A percentile compares a stretch with the other conserved stretches of the same genome.
These are phyloP conservation scores for Neotropicomus parvogracilis DNA, from an alignment of 1,284 basidiomycete genomes.

Conservation along the genomic window DNA sequence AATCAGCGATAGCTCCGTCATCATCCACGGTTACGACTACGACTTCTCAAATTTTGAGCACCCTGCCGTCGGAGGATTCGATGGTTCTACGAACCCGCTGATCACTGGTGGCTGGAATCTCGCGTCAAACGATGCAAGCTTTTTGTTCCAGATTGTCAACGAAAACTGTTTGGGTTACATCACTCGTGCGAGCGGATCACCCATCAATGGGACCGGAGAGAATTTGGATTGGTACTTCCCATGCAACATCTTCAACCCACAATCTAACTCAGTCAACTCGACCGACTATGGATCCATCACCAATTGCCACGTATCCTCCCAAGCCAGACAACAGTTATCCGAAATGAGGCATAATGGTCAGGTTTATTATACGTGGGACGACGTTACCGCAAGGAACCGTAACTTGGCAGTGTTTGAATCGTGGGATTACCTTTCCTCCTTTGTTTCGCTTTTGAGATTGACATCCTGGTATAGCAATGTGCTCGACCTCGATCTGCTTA, in stretches of 20 bases:
- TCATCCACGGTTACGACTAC: constrained; percentile 93
- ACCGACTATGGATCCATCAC: constrained; percentile 63
- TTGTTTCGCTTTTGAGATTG: constrained; percentile 8
- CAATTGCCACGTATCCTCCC: constrained; percentile 70
- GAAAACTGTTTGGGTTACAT: constrained; percentile 78
- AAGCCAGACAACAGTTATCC: constrained; percentile 50
- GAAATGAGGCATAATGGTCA: constrained; percentile 65
- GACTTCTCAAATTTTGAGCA: constrained; percentile 87
- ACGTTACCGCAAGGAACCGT: constrained; percentile 64
- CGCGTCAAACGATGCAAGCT: constrained; percentile 84
- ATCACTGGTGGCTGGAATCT: constrained; percentile 75
- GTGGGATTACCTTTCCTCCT: constrained; percentile 44
- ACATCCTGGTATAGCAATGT: constrained; percentile 56
- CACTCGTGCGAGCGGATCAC: constrained; percentile 63
- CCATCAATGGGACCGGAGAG: constrained; percentile 58
- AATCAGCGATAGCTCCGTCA: constrained; percentile 78
- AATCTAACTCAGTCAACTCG: constrained; percentile 57
- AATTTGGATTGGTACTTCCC: constrained; percentile 89
- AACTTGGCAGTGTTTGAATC: constrained; percentile 91
- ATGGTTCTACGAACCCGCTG: constrained; percentile 80
- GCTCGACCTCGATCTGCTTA: constrained; percentile 80
- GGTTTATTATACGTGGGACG: constrained; percentile 92
- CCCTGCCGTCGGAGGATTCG: constrained; percentile 67
- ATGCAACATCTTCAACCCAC: constrained; percentile 84
- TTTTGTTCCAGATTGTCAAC: constrained; percentile 93